Base-by-base conservation (phyloP, 2,329 filamentous ascomycete species). In the Paecilomyces variotii region DNA sequence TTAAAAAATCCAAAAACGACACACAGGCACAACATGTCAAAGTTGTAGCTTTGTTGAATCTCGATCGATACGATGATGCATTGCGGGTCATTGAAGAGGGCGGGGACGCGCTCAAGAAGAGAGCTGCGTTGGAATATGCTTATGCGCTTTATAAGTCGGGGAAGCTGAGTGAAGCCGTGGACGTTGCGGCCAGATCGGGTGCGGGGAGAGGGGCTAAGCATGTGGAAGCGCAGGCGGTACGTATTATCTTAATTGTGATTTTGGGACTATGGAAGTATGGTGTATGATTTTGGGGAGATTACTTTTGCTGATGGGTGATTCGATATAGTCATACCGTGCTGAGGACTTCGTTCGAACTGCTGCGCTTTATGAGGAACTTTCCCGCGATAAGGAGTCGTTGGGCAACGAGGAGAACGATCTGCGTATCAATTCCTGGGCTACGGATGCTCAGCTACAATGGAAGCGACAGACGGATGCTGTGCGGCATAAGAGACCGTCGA, bases 111-210 rank as follows among this genome's bases (percentile, higher is more conserved):
- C 67, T 87, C 65, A 83, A 85, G 71, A 74, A 81, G 62, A 74
- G 70, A 63, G 82, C 81, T 2, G 70, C 74, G n/a, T 71, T 87
- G 62, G 85, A 86, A 67, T 83, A 84, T 68, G 82, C 83, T 24
- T 87, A 87, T 73, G 80, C 82, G 27, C 74, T 87, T 52, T 87
- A 87, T 73, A 87, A 86, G 64, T 75, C 76, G 39, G 84, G 84
- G 32, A 76, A 79, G 55, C 75, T 82, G 27, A 74, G 78, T 26
- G 78, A 83, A 66, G 84, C 85, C 19, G 80, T 79, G 11, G 72
- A 79, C 28, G 69, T 84, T 28, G 81, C 82, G 26, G 73, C 76
- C 10, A 69, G 67, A 3, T 68, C 71, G 28, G 70, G 70, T 26
- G 65, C 68, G 53, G 72, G 73, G 26, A 77, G 84, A 65, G 84